phyloP scores from a whole-genome alignment of 805 yeast genomes.

The Starmerella scarabaei region DNA sequence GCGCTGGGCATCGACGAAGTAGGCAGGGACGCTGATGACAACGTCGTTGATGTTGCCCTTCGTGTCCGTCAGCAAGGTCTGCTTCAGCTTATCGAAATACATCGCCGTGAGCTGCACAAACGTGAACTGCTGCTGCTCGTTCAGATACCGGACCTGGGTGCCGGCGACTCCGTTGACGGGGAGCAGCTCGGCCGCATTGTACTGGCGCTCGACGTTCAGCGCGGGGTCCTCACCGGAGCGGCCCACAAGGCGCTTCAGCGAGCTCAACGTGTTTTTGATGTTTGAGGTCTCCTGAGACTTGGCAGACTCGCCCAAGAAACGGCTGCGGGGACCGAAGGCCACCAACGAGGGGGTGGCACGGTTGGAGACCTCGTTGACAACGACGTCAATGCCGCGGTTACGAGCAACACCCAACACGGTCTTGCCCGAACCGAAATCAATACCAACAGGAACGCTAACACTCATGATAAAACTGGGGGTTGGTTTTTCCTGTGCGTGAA shows the following conservation, averaged over 20 bases:
- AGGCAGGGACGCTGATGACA: slow-evolving; percentile 87
- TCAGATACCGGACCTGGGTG: slow-evolving; percentile 72
- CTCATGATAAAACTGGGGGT: slow-evolving; percentile 13
- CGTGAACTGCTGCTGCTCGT: slow-evolving; percentile 64
- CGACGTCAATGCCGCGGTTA: slow-evolving; percentile 96
- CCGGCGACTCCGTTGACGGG: slow-evolving; percentile 64
- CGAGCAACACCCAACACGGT: slow-evolving; percentile 88
- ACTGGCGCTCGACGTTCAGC: slow-evolving; percentile 58
- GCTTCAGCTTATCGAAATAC: slow-evolving; percentile 85
- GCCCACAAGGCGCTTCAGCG: slow-evolving; percentile 86
- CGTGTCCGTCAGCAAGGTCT: slow-evolving; percentile 67
- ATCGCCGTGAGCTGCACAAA: slow-evolving; percentile 87
- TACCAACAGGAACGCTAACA: slow-evolving; percentile 46
- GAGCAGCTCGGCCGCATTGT: slow-evolving; percentile 57
- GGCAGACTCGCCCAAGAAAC: slow-evolving; percentile 91
- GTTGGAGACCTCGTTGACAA: slow-evolving; percentile 97
- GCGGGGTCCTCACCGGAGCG: slow-evolving; percentile 64
- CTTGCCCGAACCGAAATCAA: slow-evolving; percentile 92
- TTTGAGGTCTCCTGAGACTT: slow-evolving; percentile 94
- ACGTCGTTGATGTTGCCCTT: slow-evolving; percentile 74
- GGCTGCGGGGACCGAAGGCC: slow-evolving; percentile 79
- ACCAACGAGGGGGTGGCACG: slow-evolving; percentile 87
- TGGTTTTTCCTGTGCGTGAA: background rate
- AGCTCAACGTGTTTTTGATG: slow-evolving; percentile 90
- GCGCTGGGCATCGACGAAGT: slow-evolving; percentile 96